Evolutionary conservation across 306 rosid genomes (phyloP).

Genomic region (Fragaria iinumae): DNA sequence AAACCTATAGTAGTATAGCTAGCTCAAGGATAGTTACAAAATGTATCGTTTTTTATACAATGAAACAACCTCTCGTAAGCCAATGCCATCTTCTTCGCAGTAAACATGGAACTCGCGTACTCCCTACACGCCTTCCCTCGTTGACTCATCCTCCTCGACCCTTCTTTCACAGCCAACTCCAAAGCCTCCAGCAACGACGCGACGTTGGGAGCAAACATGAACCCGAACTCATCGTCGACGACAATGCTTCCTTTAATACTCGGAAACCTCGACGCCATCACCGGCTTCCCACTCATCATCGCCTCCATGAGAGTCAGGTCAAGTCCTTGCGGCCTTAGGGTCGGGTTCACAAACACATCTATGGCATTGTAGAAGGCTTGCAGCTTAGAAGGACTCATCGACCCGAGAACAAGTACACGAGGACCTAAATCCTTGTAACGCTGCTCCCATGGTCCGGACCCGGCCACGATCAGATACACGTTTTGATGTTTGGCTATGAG

Average conservation of each 20-base stretch:
- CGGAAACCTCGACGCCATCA: conserved; percentile 84
- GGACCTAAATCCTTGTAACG: conserved; percentile 70
- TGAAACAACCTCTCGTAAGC: conserved; percentile 86
- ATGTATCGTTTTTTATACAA: conserved; percentile 61
- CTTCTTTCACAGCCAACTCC: conserved; percentile 63
- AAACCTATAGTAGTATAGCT: conserved; percentile 3
- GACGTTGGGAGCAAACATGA: conserved; percentile 82
- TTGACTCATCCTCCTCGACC: conserved; percentile 49
- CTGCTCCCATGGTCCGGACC: conserved; percentile 89
- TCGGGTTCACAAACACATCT: conserved; percentile 84
- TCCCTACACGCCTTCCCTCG: conserved; percentile 71
- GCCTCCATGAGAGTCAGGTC: conserved; percentile 96
- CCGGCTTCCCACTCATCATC: conserved; percentile 84
- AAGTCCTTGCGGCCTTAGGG: conserved; percentile 89
- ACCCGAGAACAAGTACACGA: conserved; percentile 79
- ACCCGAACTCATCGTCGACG: conserved; percentile 80
- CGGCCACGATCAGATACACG: conserved; percentile 75
- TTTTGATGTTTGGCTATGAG: conserved; percentile 46
- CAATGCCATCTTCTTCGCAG: conserved; percentile 80
- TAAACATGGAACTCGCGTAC: conserved; percentile 79
- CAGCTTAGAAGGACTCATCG: conserved; percentile 64
- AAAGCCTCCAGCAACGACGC: conserved; percentile 68
- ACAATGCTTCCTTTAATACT: conserved; percentile 85
- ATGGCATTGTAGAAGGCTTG: conserved; percentile 74
- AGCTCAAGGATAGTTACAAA: conserved; percentile 62